These are phyloP conservation scores for Thelonectria rubi DNA, from an alignment of 2,329 filamentous ascomycete genomes.

Conservation along the genomic window DNA sequence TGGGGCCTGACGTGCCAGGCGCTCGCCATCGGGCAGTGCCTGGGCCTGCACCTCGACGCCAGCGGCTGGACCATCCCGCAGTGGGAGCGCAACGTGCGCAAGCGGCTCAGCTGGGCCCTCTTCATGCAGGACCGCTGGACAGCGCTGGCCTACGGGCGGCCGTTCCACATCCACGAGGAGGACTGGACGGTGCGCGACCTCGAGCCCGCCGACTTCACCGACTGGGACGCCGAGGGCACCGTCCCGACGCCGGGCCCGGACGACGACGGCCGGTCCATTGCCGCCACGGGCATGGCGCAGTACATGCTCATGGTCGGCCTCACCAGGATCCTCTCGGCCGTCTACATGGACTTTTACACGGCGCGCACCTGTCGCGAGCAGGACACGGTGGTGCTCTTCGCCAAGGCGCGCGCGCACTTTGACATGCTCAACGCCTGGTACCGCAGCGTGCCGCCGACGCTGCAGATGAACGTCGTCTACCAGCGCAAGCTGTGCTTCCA, in stretches of 20 bases:
- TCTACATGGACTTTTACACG: slow-evolving; percentile 57
- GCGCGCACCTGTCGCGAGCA: slow-evolving; percentile 42
- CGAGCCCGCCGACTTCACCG: slow-evolving; percentile 46
- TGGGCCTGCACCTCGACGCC: slow-evolving; percentile 65
- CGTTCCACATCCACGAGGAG: slow-evolving; percentile 44
- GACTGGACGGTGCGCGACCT: slow-evolving; percentile 44
- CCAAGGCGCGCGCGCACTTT: slow-evolving; percentile 59
- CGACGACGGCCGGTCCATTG: slow-evolving; percentile 45
- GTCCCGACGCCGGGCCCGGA: slow-evolving; percentile 29
- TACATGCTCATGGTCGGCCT: slow-evolving; percentile 59
- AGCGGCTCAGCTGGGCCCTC: slow-evolving; percentile 66
- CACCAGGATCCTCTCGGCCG: slow-evolving; percentile 56
- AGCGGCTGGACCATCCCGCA: slow-evolving; percentile 64
- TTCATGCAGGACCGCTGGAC: slow-evolving; percentile 70
- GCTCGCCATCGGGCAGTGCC: slow-evolving; percentile 59
- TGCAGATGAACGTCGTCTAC: slow-evolving; percentile 55
- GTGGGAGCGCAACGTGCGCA: slow-evolving; percentile 66
- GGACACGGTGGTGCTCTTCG: slow-evolving; percentile 50
- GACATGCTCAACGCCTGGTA: slow-evolving; percentile 59
- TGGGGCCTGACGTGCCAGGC: slow-evolving; percentile 55
- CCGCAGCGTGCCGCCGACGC: slow-evolving; percentile 52
- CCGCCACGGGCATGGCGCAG: slow-evolving; percentile 50
- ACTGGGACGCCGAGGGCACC: slow-evolving; percentile 35
- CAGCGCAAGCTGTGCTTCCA: slow-evolving; percentile 53
- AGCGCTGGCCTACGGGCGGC: slow-evolving; percentile 42